Evolutionary conservation across 2,329 filamentous ascomycete genomes (phyloP).

Genomic region (Alternaria solani): DNA sequence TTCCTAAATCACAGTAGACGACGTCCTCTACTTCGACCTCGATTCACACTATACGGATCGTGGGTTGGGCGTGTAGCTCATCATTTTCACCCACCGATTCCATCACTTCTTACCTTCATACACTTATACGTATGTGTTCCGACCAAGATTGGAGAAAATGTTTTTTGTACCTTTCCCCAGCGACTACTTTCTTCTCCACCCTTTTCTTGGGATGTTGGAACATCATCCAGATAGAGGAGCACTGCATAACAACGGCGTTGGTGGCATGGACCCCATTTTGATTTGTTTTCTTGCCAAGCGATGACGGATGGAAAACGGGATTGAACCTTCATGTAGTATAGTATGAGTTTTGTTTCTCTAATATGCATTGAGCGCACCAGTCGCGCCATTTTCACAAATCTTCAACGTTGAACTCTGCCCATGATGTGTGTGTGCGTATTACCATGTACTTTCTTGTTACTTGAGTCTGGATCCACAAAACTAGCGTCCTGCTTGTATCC

Average conservation of each 20-base stretch:
- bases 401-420: neutral
- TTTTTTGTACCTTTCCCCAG: slow-evolving; percentile 7
- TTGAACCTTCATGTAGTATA: slow-evolving; percentile 14
- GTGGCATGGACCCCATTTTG: slow-evolving; percentile 4
- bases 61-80: neutral
- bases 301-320: slow-evolving; percentile 9
- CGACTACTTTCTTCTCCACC: slow-evolving; percentile 4
- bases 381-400: neutral
- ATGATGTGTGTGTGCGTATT: neutral
- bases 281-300: neutral
- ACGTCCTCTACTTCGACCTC: neutral
- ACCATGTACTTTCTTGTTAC: neutral
- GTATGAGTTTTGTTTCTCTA: slow-evolving; percentile 4
- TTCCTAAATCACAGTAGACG: slow-evolving; percentile 27
- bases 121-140: slow-evolving; percentile 9
- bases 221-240: slow-evolving; percentile 12
- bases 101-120: neutral
- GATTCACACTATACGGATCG: neutral
- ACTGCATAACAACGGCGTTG: slow-evolving; percentile 30
- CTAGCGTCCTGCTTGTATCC: neutral
- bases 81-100: neutral
- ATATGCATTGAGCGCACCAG: slow-evolving; percentile 1
- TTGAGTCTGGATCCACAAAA: neutral
- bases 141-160: slow-evolving; percentile 24
- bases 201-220: slow-evolving; percentile 2